Conservation (phyloP, 2,329 filamentous ascomycete species). For the Pseudogymnoascus sp. region DNA sequence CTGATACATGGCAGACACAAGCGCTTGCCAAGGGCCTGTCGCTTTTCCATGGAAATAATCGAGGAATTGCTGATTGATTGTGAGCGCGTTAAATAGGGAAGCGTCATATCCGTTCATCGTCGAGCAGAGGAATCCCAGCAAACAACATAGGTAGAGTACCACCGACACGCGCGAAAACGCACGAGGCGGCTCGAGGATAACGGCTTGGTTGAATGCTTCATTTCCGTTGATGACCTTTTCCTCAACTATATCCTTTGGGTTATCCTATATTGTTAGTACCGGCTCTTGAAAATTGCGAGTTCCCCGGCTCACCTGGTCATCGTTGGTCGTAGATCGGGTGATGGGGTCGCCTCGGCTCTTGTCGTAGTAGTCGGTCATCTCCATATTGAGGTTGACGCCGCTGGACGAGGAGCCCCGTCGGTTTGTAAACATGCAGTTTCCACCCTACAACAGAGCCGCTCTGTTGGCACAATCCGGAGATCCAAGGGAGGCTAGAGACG, state of each 20-base stretch:
- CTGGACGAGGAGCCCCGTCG: slow-evolving; percentile 7
- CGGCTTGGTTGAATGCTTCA: slow-evolving; percentile 46
- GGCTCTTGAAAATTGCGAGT: neutral
- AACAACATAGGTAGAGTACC: slow-evolving; percentile 36
- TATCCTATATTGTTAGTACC: neutral
- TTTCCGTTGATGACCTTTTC: slow-evolving; percentile 40
- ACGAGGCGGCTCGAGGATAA: slow-evolving; percentile 41
- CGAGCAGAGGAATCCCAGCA: slow-evolving; percentile 41
- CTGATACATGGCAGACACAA: slow-evolving; percentile 44
- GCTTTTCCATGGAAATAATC: slow-evolving; percentile 33
- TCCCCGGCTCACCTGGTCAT: neutral
- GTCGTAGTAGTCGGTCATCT: slow-evolving; percentile 5
- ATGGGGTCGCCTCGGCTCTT: slow-evolving; percentile 6
- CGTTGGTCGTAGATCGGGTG: neutral
- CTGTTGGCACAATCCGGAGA: neutral
- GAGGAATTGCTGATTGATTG: slow-evolving; percentile 34
- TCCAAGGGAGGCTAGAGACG: neutral
- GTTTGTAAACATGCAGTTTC: neutral
- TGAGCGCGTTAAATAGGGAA: slow-evolving; percentile 40
- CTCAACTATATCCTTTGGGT: neutral
- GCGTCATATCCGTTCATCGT: slow-evolving; percentile 46
- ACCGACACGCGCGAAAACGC: slow-evolving; percentile 33
- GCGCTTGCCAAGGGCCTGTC: slow-evolving; percentile 39
- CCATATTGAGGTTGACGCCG: slow-evolving; percentile 12
- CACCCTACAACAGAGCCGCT: neutral